Evolutionary conservation across 1,284 basidiomycete genomes (phyloP).

Genomic region (Dichomitus squalens): DNA sequence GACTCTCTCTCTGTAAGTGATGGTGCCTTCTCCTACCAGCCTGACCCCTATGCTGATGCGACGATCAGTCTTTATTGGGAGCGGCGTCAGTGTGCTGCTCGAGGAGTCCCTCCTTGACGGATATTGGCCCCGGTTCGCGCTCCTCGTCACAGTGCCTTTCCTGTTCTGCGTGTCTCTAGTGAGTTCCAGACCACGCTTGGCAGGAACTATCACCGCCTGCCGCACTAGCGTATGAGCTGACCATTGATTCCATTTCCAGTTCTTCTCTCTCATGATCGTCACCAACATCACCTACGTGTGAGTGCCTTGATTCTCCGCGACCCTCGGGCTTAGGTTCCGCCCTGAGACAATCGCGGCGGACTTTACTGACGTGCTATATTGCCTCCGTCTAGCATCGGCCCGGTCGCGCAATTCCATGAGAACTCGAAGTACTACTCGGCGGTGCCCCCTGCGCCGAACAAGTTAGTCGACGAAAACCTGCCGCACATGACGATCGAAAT

Average conservation of each 20-base stretch:
- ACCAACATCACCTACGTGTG: constrained; percentile 61
- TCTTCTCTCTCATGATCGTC: constrained; percentile 65
- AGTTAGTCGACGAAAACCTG: constrained; percentile 58
- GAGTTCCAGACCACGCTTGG: constrained; percentile 10
- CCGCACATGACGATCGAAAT: constrained; percentile 79
- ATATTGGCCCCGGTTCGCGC: constrained; percentile 60
- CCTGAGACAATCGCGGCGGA: too few species aligned
- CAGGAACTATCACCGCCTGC: background rate
- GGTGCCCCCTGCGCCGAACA: constrained; percentile 57
- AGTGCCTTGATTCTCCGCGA: constrained; percentile 26
- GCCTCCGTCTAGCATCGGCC: constrained; percentile 51
- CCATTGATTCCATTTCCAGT: constrained; percentile 41
- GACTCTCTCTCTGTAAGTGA: constrained; percentile 59
- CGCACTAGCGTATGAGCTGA: background rate
- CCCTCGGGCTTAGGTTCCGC: constrained; percentile 3
- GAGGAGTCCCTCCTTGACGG: constrained; percentile 72
- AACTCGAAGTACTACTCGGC: constrained; percentile 77
- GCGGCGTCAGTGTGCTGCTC: constrained; percentile 59
- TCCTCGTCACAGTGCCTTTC: constrained; percentile 66
- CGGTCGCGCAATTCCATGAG: constrained; percentile 75
- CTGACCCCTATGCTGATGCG: constrained; percentile 12
- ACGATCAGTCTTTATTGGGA: constrained; percentile 59
- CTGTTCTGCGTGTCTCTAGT: constrained; percentile 76
- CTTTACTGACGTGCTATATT: constrained; percentile 9
- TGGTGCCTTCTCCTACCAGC: background rate